These are phyloP conservation scores for Colletotrichum tanaceti DNA, from an alignment of 2,329 filamentous ascomycete species.

Conservation along the genomic window DNA sequence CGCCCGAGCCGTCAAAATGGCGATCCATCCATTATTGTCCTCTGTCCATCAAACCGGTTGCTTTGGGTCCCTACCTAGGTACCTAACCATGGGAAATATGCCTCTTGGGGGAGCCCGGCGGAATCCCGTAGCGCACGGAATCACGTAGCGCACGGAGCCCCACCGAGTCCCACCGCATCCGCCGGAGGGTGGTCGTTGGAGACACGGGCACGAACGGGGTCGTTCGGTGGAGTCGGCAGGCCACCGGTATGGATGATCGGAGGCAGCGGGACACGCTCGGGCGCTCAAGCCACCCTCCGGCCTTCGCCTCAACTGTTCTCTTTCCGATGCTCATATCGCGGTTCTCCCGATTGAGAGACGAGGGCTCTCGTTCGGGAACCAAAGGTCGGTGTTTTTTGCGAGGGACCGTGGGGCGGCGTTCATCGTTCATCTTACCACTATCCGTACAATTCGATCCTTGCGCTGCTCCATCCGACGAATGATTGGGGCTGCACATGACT, in stretches of 20 bases:
- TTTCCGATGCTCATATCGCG: background rate
- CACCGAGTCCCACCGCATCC: background rate
- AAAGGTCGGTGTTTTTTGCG: background rate
- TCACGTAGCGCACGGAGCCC: background rate
- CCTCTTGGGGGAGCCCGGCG: background rate
- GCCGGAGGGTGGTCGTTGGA: slow-evolving; percentile 9
- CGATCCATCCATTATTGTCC: background rate
- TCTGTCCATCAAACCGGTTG: background rate
- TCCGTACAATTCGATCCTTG: background rate
- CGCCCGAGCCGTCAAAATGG: background rate
- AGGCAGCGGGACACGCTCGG: background rate
- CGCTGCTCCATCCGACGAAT: background rate
- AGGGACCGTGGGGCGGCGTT: background rate
- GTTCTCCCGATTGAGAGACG: background rate
- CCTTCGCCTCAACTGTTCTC: background rate
- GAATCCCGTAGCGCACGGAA: background rate
- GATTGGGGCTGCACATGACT: too few species aligned
- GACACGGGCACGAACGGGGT: too few species aligned
- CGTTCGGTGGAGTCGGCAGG: background rate
- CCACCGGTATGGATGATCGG: background rate
- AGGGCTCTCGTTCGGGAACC: background rate
- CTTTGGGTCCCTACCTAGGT: background rate
- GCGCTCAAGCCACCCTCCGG: background rate
- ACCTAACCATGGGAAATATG: background rate
- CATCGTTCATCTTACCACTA: background rate